phyloP scores from a whole-genome alignment of 306 rosid genomes.

The Parietaria judaica region DNA sequence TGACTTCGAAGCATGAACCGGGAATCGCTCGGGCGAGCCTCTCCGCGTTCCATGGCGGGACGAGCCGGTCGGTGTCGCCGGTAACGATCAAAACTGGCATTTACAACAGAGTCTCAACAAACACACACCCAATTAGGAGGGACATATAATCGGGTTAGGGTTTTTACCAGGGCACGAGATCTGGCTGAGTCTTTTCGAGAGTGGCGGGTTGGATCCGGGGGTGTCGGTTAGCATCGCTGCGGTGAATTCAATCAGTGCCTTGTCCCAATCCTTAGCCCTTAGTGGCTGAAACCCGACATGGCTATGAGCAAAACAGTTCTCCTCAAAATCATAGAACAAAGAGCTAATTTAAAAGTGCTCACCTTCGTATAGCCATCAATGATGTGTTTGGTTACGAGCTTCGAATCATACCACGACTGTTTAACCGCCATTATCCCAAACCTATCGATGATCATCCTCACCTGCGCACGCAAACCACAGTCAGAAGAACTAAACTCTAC shows the following conservation, averaged over 20 bases:
- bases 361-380: slow-evolving; percentile 83
- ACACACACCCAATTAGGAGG: too few relatives aligned
- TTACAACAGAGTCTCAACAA: slow-evolving; percentile 12
- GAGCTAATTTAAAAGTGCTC: slow-evolving; percentile 10
- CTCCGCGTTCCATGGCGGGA: slow-evolving; percentile 85
- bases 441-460: slow-evolving; percentile 60
- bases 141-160: too few relatives aligned
- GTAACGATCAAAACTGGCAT: slow-evolving; percentile 72
- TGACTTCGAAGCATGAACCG: slow-evolving; percentile 58
- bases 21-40: slow-evolving; percentile 76
- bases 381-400: slow-evolving; percentile 47
- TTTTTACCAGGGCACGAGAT: slow-evolving; percentile 82
- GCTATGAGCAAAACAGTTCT: slow-evolving; percentile 23
- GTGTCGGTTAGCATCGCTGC: slow-evolving; percentile 74
- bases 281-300: slow-evolving; percentile 59
- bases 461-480: slow-evolving; percentile 32
- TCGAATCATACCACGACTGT: slow-evolving; percentile 78
- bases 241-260: slow-evolving; percentile 74
- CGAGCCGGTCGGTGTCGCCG: slow-evolving; percentile 70
- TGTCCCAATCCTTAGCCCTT: slow-evolving; percentile 84
- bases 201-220: slow-evolving; percentile 50
- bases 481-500: slow-evolving; percentile 11
- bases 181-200: slow-evolving; percentile 54
- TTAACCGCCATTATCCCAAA: slow-evolving; percentile 65
- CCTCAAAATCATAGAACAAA: not conserved